These are phyloP conservation scores for Aotearoamyces nothofagi DNA, from an alignment of 2,329 filamentous ascomycete genomes.

Conservation along the genomic window DNA sequence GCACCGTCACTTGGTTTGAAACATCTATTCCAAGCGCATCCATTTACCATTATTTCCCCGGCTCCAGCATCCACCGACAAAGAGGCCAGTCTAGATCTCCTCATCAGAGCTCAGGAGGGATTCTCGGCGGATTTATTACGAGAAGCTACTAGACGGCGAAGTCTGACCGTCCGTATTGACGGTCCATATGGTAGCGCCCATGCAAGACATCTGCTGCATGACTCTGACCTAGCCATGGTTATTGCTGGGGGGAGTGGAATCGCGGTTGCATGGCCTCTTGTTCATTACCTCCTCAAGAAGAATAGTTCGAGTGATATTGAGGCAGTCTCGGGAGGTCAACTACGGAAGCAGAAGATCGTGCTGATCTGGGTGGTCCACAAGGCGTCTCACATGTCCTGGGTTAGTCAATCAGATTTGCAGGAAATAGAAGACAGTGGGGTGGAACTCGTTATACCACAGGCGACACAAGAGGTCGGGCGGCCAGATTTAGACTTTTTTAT, in stretches of 20 bases:
- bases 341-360: constrained; percentile 23
- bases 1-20: constrained; percentile 36
- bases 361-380: constrained; percentile 46
- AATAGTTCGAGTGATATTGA: constrained; percentile 8
- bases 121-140: constrained; percentile 40
- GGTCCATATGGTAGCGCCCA: constrained; percentile 47
- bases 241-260: constrained; percentile 51
- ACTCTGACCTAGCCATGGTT: constrained; percentile 32
- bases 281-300: constrained; percentile 29
- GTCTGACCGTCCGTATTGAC: constrained; percentile 36
- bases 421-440: constrained; percentile 33
- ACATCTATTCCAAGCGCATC: constrained; percentile 44
- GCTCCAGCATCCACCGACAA: constrained; percentile 25
- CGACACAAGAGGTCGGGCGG: constrained; percentile 35
- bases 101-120: constrained; percentile 43
- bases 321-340: constrained; percentile 11
- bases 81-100: constrained; percentile 37
- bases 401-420: constrained; percentile 30
- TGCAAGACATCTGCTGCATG: constrained; percentile 34
- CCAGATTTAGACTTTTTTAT: constrained; percentile 34
- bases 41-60: constrained; percentile 50
- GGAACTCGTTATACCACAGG: constrained; percentile 35
- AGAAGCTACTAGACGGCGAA: constrained; percentile 29
- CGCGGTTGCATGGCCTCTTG: constrained; percentile 45
- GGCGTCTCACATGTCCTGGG: constrained; percentile 34